Conservation (phyloP, 148 eudicot genomes). For the Rhododendron ovatum region DNA sequence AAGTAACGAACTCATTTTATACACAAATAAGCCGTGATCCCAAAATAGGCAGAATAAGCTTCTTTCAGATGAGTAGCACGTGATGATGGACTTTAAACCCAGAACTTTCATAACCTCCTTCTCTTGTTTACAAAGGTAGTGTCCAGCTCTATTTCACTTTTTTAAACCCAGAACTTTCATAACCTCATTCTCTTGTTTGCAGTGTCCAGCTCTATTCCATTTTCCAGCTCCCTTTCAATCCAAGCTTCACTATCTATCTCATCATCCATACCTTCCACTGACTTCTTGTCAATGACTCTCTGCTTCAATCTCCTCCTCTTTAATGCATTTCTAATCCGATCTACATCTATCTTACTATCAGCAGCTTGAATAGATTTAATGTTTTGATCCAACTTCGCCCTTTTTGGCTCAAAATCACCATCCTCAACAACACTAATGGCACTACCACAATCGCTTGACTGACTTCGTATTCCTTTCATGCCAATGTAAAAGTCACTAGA, state of each 20-base stretch:
- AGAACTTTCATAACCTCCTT: slow-evolving; percentile 14
- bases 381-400: slow-evolving; percentile 6
- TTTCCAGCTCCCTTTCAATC: slow-evolving; percentile 62
- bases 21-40: not conserved
- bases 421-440: slow-evolving; percentile 38
- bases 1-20: not conserved
- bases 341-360: slow-evolving; percentile 30
- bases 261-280: slow-evolving; percentile 11
- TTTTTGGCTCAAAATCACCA: slow-evolving; percentile 25
- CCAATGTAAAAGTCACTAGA: slow-evolving; percentile 2
- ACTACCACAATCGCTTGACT: slow-evolving; percentile 43
- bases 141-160: slow-evolving; percentile 41
- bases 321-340: slow-evolving; percentile 24
- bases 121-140: slow-evolving; percentile 19
- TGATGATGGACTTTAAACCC: not conserved
- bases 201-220: slow-evolving; percentile 40
- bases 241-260: slow-evolving; percentile 40
- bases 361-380: slow-evolving; percentile 23
- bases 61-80: not conserved
- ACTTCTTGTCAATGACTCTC: slow-evolving; percentile 30
- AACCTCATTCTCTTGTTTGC: slow-evolving; percentile 23
- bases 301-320: slow-evolving; percentile 17
- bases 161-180: slow-evolving; percentile 2
- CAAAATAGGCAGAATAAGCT: not conserved
- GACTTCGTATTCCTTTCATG: slow-evolving; percentile 12